Evolutionary conservation across 176 grass and related monocot genomes (phyloP), one percentile per base, ranked within the genome.

Genomic region (Eremochloa ophiuroides): DNA sequence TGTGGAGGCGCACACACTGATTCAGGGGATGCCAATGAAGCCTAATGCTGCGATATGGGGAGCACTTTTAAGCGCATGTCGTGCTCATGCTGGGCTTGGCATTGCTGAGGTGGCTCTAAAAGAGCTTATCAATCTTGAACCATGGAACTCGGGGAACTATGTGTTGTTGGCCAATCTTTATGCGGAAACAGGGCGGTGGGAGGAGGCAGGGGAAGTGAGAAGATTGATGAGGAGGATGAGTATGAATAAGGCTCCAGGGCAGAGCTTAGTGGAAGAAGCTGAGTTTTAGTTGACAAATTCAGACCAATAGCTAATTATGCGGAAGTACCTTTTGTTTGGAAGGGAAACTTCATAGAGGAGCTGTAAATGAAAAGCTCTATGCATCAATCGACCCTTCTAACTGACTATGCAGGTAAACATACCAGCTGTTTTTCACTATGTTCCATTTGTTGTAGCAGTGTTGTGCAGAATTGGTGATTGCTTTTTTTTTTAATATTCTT

Each of bases 81-180:
- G 80, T 47, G 77, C 65, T 34, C 73, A 88, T 80, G 34, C 75
- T 29, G 92, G 84, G 27, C 66, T 88, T 0, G 29, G 50, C 55
- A 70, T 88, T 37, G 85, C 88, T 8, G 86, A 91, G 85, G 83
- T 91, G 50, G 88, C 85, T 27, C 71, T 84, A 12, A 94, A 91
- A 69, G 85, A 94, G 76, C 88, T 88, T 76, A 94, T 86, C 37
- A 65, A 83, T 48, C 92, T 94, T 35, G 92, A 91, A 80, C 86
- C 85, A 6, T 77, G 76, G 71, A 91, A 94, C 63, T 91, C 92
- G 2, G 92, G 86, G 35, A 94, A 94, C 48, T 88, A 88, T 78
- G 76, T 91, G 30, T 25, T 84, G 76, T 80, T 94, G 61, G 79
- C 74, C 37, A 94, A 91, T 84, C 88, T 94, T 81, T 91, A 84